Evolutionary conservation across 805 yeast genomes (phyloP), one percentile per base, ranked within the genome.

Genomic region (Saccharomycopsis amapae): DNA sequence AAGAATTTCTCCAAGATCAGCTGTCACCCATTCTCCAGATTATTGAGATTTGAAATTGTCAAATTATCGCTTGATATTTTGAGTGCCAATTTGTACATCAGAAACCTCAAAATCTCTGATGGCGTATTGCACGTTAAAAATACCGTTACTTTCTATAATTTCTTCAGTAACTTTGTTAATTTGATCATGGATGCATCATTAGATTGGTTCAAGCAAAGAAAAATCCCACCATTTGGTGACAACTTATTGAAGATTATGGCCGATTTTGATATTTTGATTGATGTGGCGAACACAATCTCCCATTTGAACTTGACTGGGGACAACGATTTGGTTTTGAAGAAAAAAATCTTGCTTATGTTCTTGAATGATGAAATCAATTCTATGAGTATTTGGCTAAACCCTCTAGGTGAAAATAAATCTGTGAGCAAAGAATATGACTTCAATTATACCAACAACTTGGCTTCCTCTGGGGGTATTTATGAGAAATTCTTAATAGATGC

Each of bases 151-250:
- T 5, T 10, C 3, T 23, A 33, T 15, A 38, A 38, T 34, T 15
- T 38, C 32, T 5, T 40, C 6, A 15, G 15, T 28, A 38, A n/a
- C 13, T 42, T 49, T 10, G 12, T 46, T 7, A 10, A 25, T 31
- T 62, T 73, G 2, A 72, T 88, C 13, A 60, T 84, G 20, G 78
- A 75, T 46, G 87, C 86, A 15, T 74, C 82, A 0, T 68, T 93
- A 36, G 71, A 82, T 1, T 89, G 97, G 96, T 93, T 87, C 59
- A 69, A 69, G 20, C 71, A 67, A 38, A 69, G 75, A 18, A 68
- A 77, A 1, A 67, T 72, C 3, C 82, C 81, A 66, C 96, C 97
- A 13, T 88, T 73, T 65, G 97, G 98, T 2, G 81, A 87, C 9
- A 87, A 90, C 58, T 70, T 75, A 37, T 62, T 85, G 51, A 79